A percentile compares a stretch with the other conserved stretches of the same genome.
phyloP scores from a whole-genome alignment of 352 stramenopile species.

The Phytophthora agathidicida region DNA sequence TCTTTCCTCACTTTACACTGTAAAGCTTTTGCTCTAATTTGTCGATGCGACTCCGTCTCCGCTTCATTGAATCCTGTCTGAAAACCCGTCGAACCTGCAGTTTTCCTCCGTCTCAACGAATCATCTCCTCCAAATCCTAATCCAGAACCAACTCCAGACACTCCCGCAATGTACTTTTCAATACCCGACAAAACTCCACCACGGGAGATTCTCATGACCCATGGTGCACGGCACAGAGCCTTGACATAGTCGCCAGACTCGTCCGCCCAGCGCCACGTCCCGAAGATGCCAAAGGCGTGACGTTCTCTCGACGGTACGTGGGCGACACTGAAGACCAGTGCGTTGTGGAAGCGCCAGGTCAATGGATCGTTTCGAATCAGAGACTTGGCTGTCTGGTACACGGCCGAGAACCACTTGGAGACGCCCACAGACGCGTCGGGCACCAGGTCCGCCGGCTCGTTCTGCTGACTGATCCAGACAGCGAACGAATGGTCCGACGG shows the following conservation, averaged over 20 bases:
- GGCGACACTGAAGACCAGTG: slow-evolving; percentile 67
- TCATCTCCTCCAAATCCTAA: slow-evolving; percentile 2
- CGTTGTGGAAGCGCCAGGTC: slow-evolving; percentile 68
- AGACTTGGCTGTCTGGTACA: slow-evolving; percentile 74
- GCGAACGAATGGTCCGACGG: slow-evolving; percentile 78
- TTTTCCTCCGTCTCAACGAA: slow-evolving; percentile 17
- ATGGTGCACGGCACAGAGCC: slow-evolving; percentile 53
- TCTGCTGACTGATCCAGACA: slow-evolving; percentile 65
- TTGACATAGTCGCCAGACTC: slow-evolving; percentile 42
- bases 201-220: slow-evolving; percentile 54
- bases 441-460: slow-evolving; percentile 37
- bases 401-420: slow-evolving; percentile 70
- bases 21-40: slow-evolving; percentile 63
- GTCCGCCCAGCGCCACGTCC: slow-evolving; percentile 79
- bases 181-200: slow-evolving; percentile 61
- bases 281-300: slow-evolving; percentile 70
- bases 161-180: slow-evolving; percentile 46
- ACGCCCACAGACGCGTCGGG: slow-evolving; percentile 56
- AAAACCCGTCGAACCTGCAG: slow-evolving; percentile 5
- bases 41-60: slow-evolving; percentile 46
- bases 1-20: slow-evolving; percentile 77
- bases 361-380: slow-evolving; percentile 69
- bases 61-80: slow-evolving; percentile 9
- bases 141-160: slow-evolving; percentile 1
- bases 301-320: slow-evolving; percentile 65